Percentiles rank a stretch among this genome's conserved stretches.
phyloP scores from a whole-genome alignment of 805 yeast species.

The Zygosaccharomyces gambellarensis region DNA sequence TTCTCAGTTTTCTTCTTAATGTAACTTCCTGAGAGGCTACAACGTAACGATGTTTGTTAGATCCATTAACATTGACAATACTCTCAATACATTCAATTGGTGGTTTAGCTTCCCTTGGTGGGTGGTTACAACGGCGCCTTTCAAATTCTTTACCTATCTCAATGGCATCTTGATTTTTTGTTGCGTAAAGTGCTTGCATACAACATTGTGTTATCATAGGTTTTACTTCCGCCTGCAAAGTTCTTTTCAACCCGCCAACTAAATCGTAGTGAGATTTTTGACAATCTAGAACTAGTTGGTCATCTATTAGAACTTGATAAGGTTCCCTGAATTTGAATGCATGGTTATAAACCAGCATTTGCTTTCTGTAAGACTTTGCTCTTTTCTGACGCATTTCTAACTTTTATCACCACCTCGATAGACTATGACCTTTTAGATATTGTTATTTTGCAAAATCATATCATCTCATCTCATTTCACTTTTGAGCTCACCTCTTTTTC shows the following conservation, averaged over 20 bases:
- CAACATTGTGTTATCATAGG: conserved; percentile 95
- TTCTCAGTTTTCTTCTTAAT: conserved; percentile 63
- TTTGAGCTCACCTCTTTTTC: not conserved
- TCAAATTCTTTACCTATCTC: conserved; percentile 78
- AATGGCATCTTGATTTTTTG: conserved; percentile 70
- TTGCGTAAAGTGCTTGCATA: conserved; percentile 74
- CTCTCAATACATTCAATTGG: conserved; percentile 74
- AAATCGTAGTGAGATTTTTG: conserved; percentile 68
- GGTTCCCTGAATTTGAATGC: conserved; percentile 93
- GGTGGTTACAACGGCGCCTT: conserved; percentile 89
- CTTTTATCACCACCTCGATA: not conserved
- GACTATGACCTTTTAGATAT: not conserved
- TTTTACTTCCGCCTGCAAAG: conserved; percentile 80
- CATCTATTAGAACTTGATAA: conserved; percentile 84
- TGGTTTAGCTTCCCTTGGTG: conserved; percentile 53
- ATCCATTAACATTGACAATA: conserved; percentile 64
- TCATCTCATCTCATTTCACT: conserved; percentile 14
- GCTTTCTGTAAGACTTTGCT: conserved; percentile 90
- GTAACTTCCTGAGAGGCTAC: conserved; percentile 79
- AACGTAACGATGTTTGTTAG: conserved; percentile 84
- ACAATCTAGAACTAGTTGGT: conserved; percentile 64
- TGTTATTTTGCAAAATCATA: conserved; percentile 4
- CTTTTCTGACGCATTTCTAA: conserved; percentile 88
- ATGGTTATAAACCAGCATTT: conserved; percentile 77
- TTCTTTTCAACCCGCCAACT: conserved; percentile 72